phyloP scores from a whole-genome alignment of 768 basidiomycete species.

The Pulveroboletus sp. region DNA sequence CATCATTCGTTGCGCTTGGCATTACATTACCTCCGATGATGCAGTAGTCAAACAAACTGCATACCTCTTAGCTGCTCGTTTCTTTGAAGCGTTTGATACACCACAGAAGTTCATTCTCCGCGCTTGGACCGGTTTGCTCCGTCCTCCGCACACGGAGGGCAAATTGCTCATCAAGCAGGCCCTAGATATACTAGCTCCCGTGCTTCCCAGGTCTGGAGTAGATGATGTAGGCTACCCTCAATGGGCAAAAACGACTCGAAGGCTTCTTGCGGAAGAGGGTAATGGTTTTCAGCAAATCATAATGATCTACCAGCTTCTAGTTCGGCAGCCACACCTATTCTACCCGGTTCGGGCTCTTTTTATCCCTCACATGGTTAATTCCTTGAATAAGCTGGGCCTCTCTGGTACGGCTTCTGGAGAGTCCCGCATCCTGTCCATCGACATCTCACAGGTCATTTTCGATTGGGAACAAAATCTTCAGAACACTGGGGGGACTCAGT shows the following conservation, averaged over 20 bases:
- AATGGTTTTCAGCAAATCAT: slow-evolving; percentile 63
- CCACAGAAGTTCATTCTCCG: slow-evolving; percentile 88
- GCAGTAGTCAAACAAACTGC: slow-evolving; percentile 89
- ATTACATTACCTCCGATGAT: slow-evolving; percentile 81
- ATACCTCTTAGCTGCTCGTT: slow-evolving; percentile 84
- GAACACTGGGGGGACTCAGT: slow-evolving; percentile 24
- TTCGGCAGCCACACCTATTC: slow-evolving; percentile 87
- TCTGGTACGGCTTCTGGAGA: slow-evolving; percentile 66
- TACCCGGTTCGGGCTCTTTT: slow-evolving; percentile 91
- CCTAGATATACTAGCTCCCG: slow-evolving; percentile 79
- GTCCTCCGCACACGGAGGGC: slow-evolving; percentile 73
- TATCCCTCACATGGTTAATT: slow-evolving; percentile 89
- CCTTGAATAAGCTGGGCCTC: slow-evolving; percentile 84
- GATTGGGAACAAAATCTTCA: slow-evolving; percentile 80
- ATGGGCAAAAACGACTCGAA: slow-evolving; percentile 86
- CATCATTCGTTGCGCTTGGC: slow-evolving; percentile 91
- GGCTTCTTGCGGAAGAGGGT: slow-evolving; percentile 85
- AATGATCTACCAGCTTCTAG: slow-evolving; percentile 86
- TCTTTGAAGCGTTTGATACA: slow-evolving; percentile 84
- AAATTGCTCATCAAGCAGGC: slow-evolving; percentile 79
- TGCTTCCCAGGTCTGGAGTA: slow-evolving; percentile 61
- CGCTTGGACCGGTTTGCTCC: slow-evolving; percentile 87
- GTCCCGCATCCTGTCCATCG: slow-evolving; percentile 81
- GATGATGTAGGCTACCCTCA: slow-evolving; percentile 56
- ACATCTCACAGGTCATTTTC: slow-evolving; percentile 87